A percentile compares a stretch with the other conserved stretches of the same genome.
Evolutionary conservation across 1,284 basidiomycete species (phyloP).

Genomic region (Butyriboletus appendiculatus): DNA sequence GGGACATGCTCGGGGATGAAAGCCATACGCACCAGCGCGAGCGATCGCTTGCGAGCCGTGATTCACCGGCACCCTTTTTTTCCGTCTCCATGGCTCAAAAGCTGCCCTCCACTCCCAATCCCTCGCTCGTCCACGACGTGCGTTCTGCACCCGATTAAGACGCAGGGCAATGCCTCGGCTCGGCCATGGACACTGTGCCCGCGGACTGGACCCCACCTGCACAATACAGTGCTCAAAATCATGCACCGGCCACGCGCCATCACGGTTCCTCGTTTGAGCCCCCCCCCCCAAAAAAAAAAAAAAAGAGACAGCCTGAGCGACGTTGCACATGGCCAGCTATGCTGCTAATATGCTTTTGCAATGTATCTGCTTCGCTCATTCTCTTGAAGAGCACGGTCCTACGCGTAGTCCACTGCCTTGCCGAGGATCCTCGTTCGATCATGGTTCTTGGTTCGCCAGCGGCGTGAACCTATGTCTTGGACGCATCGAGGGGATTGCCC

Average conservation of each 20-base stretch:
- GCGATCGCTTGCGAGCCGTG: not conserved
- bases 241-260: not conserved
- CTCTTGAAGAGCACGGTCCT: not conserved
- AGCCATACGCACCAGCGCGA: not conserved
- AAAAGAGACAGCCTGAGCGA: not conserved
- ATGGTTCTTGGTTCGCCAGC: not conserved
- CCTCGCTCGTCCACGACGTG: not conserved
- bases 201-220: not conserved
- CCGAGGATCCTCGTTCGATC: not conserved
- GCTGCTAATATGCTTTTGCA: not conserved
- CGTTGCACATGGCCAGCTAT: not conserved
- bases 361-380: not conserved
- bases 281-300: too few species aligned
- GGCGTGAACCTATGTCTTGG: not conserved
- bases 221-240: not conserved
- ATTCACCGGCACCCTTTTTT: not conserved
- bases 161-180: not conserved
- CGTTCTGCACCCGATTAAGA: not conserved
- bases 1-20: not conserved
- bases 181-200: not conserved
- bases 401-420: too few species aligned
- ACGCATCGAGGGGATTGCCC: not conserved
- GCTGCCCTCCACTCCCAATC: not conserved
- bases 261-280: not conserved
- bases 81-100: not conserved